Evolutionary conservation across 495 filamentous ascomycete genomes (phyloP).

Genomic region (Hypoxylon perforatum): DNA sequence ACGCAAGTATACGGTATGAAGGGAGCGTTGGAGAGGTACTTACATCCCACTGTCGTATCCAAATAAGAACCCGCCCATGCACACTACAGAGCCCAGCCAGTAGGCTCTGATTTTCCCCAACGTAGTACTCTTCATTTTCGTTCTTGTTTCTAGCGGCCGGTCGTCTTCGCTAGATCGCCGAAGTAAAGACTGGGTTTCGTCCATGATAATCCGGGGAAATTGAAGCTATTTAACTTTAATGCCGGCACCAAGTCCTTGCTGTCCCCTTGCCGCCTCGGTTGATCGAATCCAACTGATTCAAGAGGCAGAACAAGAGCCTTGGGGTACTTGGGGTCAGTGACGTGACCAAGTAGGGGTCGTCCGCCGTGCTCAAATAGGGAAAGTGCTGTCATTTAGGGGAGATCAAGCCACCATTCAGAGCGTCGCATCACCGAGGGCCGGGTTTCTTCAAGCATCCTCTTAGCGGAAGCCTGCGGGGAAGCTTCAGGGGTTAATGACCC

Average conservation of each 20-base stretch:
- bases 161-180: constrained; percentile 46
- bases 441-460: constrained; percentile 3
- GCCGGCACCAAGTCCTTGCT: not conserved
- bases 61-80: constrained; percentile 55
- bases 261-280: not conserved
- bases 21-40: constrained; percentile 8
- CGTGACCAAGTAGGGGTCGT: too few relatives aligned
- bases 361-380: constrained; percentile 47
- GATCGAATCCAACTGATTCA: too few relatives aligned
- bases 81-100: constrained; percentile 62
- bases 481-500: constrained; percentile 18
- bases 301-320: too few relatives aligned
- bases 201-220: constrained; percentile 21
- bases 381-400: constrained; percentile 5
- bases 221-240: constrained; percentile 13
- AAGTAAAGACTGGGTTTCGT: constrained; percentile 28
- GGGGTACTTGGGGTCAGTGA: too few relatives aligned
- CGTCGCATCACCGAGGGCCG: constrained; percentile 16
- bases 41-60: constrained; percentile 55
- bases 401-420: constrained; percentile 8
- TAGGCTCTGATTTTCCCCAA: constrained; percentile 41
- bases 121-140: constrained; percentile 46
- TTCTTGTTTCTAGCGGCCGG: constrained; percentile 45
- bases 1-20: not conserved
- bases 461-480: constrained; percentile 22